Percentiles rank a stretch among this genome's conserved stretches.
Evolutionary conservation across 192 early-diverging fungal species (phyloP).

Genomic region (Coemansia guatemalensis): DNA sequence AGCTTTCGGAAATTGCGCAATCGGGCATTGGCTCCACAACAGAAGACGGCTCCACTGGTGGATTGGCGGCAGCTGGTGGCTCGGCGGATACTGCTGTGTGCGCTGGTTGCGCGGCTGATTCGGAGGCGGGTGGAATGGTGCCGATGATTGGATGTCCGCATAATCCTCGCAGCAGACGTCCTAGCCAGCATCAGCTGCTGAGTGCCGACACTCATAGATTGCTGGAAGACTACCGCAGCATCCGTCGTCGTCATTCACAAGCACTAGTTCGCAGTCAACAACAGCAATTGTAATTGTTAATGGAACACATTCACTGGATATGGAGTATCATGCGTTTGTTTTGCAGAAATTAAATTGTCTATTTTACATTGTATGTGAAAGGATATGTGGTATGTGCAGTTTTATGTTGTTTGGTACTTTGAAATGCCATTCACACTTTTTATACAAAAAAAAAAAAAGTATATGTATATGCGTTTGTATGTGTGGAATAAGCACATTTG

Average conservation of each 20-base stretch:
- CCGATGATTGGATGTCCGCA: not conserved
- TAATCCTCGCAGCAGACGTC: not conserved
- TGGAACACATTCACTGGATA: not conserved
- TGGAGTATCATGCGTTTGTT: no score
- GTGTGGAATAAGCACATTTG: no score
- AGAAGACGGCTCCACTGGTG: not conserved
- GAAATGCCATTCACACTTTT: no score
- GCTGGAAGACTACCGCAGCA: conserved; percentile 27
- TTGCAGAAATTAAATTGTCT: not conserved
- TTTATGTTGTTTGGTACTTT: not conserved
- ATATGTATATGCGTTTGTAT: no score
- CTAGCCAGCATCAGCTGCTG: not conserved
- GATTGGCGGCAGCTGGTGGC: no score
- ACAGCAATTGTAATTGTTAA: not conserved
- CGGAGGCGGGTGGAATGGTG: not conserved
- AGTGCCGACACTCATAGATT: conserved; percentile 4
- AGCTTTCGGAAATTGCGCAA: no score
- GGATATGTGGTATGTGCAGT: not conserved
- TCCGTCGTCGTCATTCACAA: conserved; percentile 30
- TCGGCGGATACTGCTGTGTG: not conserved
- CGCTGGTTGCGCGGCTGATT: not conserved
- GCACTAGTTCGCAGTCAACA: conserved; percentile 18
- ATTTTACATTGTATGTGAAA: not conserved
- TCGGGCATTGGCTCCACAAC: not conserved
- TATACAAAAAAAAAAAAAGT: no score